Evolutionary conservation across 2,329 filamentous ascomycete genomes (phyloP).

Genomic region (Ascochyta rabiei): DNA sequence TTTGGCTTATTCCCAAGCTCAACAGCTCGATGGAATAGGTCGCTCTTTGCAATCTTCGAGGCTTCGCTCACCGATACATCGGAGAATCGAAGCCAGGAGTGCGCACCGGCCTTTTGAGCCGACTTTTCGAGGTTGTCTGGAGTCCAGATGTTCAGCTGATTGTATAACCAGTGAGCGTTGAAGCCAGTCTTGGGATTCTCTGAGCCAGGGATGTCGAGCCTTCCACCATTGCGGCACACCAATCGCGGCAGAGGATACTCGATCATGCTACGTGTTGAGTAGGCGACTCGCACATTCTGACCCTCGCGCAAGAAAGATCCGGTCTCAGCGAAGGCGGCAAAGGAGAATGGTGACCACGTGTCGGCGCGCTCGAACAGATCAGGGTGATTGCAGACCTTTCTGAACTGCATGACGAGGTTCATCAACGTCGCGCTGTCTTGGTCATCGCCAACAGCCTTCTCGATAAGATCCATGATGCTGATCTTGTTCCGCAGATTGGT

Average conservation of each 20-base stretch:
- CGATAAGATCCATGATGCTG: conserved; percentile 97
- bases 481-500: conserved; percentile 93
- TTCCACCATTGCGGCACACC: conserved; percentile 80
- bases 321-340: conserved; percentile 90
- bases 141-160: conserved; percentile 90
- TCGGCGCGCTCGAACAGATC: conserved; percentile 96
- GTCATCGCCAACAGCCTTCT: conserved; percentile 94
- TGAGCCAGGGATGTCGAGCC: conserved; percentile 73
- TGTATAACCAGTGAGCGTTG: conserved; percentile 74
- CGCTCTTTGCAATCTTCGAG: conserved; percentile 70
- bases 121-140: conserved; percentile 76
- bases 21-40: conserved; percentile 75
- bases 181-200: conserved; percentile 81
- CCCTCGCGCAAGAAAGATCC: conserved; percentile 94
- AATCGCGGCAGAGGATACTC: conserved; percentile 82
- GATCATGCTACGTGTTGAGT: conserved; percentile 86
- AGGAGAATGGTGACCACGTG: conserved; percentile 82
- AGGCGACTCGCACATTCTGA: conserved; percentile 75
- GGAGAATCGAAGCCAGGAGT: conserved; percentile 89
- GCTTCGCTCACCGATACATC: conserved; percentile 77
- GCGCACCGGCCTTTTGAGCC: conserved; percentile 66
- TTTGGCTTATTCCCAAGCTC: conserved; percentile 60
- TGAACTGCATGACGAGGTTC: conserved; percentile 99
- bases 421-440: conserved; percentile 94
- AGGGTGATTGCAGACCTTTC: conserved; percentile 98